Base-by-base conservation (phyloP, 768 basidiomycete species). In the Russula sp. region DNA sequence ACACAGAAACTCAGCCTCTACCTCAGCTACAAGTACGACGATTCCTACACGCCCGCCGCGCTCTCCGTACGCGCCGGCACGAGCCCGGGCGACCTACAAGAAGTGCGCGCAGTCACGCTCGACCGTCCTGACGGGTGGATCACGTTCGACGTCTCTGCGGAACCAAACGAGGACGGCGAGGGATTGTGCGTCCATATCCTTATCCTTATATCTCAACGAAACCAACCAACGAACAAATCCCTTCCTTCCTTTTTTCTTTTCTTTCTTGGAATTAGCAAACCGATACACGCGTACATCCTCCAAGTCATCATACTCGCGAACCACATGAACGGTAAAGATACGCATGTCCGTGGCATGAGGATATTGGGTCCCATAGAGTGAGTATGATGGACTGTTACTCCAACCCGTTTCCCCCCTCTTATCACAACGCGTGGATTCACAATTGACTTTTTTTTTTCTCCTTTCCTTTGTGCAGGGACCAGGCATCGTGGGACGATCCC, bases 321-420 rank as follows among this genome's bases (percentile, higher is more conserved):
- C 70, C 94, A 98, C 70, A 88, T 97, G 87, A 98, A 95, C 68
- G 97, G 97, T 7, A 98, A 98, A 71, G 97, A 99, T 74, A 98
- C 97, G 9, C 97, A 99, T 75, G 90, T 99, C 18, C 84, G 97
- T 13, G 95, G 96, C 4, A 74, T 98, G 43, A 84, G 80, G 39
- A 81, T 98, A n/a, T 83, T 93, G 57, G 96, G 93, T 0, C 90
- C 93, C 3, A 73, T 84, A 7, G 88, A 88, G 95, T 95, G 70
- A 62, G 83, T 74, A 11, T 29, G 25, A 29, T 29, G 25, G 3
- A 29, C 25, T 29, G 25, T 29, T 29, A 29, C 25, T 29, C 25
- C 56, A 5, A 29, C n/a, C 16, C 5, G 72, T 70, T 51, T 9
- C 20, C 25, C 13, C 47, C 7, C 25, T 9, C 7, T 16, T 48